phyloP scores from a whole-genome alignment of 805 yeast genomes.

The Kluyveromyces nonfermentans region DNA sequence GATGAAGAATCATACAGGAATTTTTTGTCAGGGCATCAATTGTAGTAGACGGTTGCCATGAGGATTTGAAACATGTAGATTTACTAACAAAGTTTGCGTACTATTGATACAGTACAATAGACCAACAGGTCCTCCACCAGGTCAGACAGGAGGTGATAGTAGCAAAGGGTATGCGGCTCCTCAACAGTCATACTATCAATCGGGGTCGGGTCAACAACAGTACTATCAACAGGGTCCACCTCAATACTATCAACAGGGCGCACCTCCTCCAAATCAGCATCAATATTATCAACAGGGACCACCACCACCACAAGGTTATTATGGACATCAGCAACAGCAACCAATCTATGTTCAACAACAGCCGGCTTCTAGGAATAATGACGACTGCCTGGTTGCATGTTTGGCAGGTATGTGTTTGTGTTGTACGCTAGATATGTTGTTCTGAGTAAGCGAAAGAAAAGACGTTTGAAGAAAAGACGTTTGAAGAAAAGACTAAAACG shows the following conservation, averaged over 20 bases:
- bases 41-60: no score
- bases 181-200: constrained; percentile 9
- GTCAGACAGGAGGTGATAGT: constrained; percentile 2
- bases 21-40: no score
- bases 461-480: not conserved
- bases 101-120: constrained; percentile 14
- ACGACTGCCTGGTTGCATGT: constrained; percentile 43
- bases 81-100: not conserved
- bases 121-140: constrained; percentile 23
- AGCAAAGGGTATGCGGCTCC: not conserved
- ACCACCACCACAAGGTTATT: constrained; percentile 36
- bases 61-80: no score
- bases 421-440: constrained; percentile 43
- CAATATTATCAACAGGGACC: constrained; percentile 36
- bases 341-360: constrained; percentile 46
- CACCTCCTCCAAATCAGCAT: constrained; percentile 31
- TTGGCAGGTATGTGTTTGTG: constrained; percentile 47
- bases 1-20: not conserved
- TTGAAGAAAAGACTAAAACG: not conserved
- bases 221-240: constrained; percentile 13
- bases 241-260: constrained; percentile 18
- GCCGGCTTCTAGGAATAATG: constrained; percentile 30
- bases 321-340: constrained; percentile 36
- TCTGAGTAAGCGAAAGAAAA: constrained; percentile 20
- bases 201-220: constrained; percentile 9